phyloP scores from a whole-genome alignment of 768 basidiomycete species.

The Russula sp. region DNA sequence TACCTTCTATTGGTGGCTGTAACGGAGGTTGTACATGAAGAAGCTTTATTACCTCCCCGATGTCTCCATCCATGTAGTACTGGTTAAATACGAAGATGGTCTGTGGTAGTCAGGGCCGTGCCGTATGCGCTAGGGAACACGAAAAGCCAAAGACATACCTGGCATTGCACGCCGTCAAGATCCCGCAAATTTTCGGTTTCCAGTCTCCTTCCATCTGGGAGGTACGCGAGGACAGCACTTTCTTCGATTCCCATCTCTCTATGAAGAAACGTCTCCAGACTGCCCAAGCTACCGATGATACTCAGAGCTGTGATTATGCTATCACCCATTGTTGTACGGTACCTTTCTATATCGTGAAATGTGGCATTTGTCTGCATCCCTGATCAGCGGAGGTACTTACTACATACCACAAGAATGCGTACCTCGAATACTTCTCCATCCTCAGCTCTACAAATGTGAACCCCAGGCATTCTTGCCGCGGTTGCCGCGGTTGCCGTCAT shows the following conservation, averaged over 20 bases:
- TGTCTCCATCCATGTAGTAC: slow-evolving; percentile 61
- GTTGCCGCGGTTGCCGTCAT: background rate
- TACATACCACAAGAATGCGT: background rate
- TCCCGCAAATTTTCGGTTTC: slow-evolving; percentile 69
- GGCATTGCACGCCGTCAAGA: slow-evolving; percentile 63
- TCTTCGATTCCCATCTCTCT: slow-evolving; percentile 66
- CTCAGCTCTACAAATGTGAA: slow-evolving; percentile 38
- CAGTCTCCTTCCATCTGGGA: slow-evolving; percentile 74
- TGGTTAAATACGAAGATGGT: slow-evolving; percentile 83
- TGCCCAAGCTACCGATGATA: slow-evolving; percentile 44
- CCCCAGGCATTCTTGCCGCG: background rate
- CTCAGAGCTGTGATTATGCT: background rate
- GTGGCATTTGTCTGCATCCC: slow-evolving; percentile 47
- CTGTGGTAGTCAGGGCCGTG: slow-evolving; percentile 30
- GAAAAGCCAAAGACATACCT: slow-evolving; percentile 39
- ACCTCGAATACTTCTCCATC: slow-evolving; percentile 36
- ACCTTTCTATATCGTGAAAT: slow-evolving; percentile 74
- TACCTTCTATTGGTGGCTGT: slow-evolving; percentile 67
- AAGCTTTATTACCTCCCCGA: slow-evolving; percentile 56
- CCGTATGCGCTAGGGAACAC: background rate
- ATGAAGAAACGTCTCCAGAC: slow-evolving; percentile 61
- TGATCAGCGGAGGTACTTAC: background rate
- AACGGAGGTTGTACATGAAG: slow-evolving; percentile 53
- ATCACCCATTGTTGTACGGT: slow-evolving; percentile 20
- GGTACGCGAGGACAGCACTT: slow-evolving; percentile 65